Conservation (phyloP, 441 rosid species). For the Erysimum pusillum region DNA sequence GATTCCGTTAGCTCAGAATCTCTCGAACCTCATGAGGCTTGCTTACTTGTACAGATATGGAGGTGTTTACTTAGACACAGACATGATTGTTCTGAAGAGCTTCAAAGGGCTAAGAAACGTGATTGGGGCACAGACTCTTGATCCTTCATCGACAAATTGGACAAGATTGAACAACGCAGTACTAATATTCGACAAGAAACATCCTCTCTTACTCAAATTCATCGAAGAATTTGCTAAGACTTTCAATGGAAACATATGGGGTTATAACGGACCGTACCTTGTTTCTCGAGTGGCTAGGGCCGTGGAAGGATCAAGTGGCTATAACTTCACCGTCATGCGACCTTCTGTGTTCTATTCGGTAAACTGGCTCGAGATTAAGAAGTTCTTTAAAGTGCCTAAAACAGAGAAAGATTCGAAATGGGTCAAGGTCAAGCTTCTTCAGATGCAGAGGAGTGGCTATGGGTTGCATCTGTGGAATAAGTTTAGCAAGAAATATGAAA, state of each 20-base stretch:
- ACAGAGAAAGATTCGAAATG: conserved; percentile 48
- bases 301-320: conserved; percentile 45
- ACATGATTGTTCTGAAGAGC: conserved; percentile 57
- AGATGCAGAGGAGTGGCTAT: conserved; percentile 48
- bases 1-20: conserved; percentile 64
- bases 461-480: conserved; percentile 79
- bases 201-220: conserved; percentile 62
- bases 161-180: conserved; percentile 70
- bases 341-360: conserved; percentile 66
- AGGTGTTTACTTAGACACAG: conserved; percentile 71
- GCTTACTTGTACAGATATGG: conserved; percentile 66
- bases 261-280: conserved; percentile 74
- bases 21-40: conserved; percentile 68
- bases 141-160: conserved; percentile 54
- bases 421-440: conserved; percentile 54
- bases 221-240: conserved; percentile 62
- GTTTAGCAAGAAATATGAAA: conserved; percentile 52
- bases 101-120: conserved; percentile 56
- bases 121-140: conserved; percentile 66
- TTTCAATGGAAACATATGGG: conserved; percentile 72
- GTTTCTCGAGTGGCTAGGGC: conserved; percentile 63
- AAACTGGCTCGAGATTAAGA: conserved; percentile 57
- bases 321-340: conserved; percentile 57
- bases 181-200: conserved; percentile 62
- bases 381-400: conserved; percentile 54